Percentiles rank a stretch among this genome's conserved stretches.
Evolutionary conservation across 208 protist species (phyloP).

Genomic region (Wallacemonas collosoma): DNA sequence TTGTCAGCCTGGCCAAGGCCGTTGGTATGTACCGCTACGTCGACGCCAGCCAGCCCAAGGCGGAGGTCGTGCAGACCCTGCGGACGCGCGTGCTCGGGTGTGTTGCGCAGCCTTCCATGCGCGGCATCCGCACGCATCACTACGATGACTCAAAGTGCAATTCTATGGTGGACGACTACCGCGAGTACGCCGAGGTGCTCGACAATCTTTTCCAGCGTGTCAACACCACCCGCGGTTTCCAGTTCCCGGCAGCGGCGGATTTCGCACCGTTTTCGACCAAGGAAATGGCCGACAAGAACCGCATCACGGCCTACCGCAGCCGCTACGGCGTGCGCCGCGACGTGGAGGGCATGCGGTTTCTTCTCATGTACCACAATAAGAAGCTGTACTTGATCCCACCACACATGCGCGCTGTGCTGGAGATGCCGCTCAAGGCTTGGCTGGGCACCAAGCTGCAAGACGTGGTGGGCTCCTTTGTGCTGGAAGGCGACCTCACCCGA

Average conservation of each 20-base stretch:
- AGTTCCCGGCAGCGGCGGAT: conserved; percentile 60
- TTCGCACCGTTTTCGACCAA: conserved; percentile 65
- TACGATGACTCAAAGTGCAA: conserved; percentile 65
- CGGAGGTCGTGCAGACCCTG: conserved; percentile 69
- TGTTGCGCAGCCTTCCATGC: conserved; percentile 68
- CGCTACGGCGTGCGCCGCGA: conserved; percentile 72
- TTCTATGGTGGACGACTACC: conserved; percentile 69
- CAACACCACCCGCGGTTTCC: conserved; percentile 35
- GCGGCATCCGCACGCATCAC: conserved; percentile 56
- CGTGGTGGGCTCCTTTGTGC: conserved; percentile 52
- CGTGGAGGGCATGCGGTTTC: conserved; percentile 55
- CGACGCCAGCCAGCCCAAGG: conserved; percentile 65
- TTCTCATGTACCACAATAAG: conserved; percentile 49
- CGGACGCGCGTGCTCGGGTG: conserved; percentile 81
- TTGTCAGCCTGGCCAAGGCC: conserved; percentile 68
- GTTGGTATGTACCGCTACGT: conserved; percentile 80
- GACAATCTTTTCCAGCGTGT: conserved; percentile 64
- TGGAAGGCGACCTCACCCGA: conserved; percentile 73
- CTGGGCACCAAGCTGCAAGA: conserved; percentile 47
- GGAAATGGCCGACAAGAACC: conserved; percentile 77
- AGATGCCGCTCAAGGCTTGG: conserved; percentile 60
- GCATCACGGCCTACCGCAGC: conserved; percentile 48
- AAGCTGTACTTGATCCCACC: conserved; percentile 77
- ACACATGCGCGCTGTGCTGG: conserved; percentile 77
- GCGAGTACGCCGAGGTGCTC: conserved; percentile 70